These are phyloP conservation scores for Durotheca rogersii DNA, from an alignment of 495 filamentous ascomycete species.

Conservation along the genomic window DNA sequence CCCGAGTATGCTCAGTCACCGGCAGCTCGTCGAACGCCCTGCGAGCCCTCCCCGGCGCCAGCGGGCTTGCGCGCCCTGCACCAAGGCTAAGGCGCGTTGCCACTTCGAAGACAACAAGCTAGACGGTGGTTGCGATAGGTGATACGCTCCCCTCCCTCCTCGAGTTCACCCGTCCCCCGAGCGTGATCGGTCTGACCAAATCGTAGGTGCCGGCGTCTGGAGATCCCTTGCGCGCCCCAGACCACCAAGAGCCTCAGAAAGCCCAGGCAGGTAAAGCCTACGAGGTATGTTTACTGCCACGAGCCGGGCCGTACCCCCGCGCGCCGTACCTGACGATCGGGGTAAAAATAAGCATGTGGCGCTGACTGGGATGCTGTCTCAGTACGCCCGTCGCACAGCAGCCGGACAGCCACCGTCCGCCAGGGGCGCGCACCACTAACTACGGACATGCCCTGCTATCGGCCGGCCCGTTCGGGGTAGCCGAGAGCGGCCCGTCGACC, in stretches of 20 bases:
- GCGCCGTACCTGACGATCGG: background rate
- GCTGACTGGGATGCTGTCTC: conserved; percentile 2
- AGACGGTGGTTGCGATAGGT: conserved; percentile 35
- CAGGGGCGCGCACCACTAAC: background rate
- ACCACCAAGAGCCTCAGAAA: conserved; percentile 35
- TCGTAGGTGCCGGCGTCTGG: conserved; percentile 32
- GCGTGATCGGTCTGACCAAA: background rate
- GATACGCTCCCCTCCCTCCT: background rate
- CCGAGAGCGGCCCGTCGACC: background rate
- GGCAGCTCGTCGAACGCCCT: conserved; percentile 13
- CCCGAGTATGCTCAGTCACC: conserved; percentile 11
- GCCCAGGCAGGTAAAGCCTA: conserved; percentile 34
- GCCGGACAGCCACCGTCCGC: background rate
- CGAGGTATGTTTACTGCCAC: conserved; percentile 11
- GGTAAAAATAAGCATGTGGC: background rate
- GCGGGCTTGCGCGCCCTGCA: conserved; percentile 39
- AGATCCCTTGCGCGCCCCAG: conserved; percentile 31
- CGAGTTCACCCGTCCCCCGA: background rate
- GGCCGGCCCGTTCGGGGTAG: conserved; percentile 9
- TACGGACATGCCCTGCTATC: conserved; percentile 15
- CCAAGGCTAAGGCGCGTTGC: conserved; percentile 39
- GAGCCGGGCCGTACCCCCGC: background rate
- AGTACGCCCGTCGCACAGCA: background rate
- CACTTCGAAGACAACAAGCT: conserved; percentile 33
- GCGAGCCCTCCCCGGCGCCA: conserved; percentile 34